These are phyloP conservation scores for Juncus inflexus DNA, from an alignment of 176 grass and related monocot genomes.

Conservation along the genomic window DNA sequence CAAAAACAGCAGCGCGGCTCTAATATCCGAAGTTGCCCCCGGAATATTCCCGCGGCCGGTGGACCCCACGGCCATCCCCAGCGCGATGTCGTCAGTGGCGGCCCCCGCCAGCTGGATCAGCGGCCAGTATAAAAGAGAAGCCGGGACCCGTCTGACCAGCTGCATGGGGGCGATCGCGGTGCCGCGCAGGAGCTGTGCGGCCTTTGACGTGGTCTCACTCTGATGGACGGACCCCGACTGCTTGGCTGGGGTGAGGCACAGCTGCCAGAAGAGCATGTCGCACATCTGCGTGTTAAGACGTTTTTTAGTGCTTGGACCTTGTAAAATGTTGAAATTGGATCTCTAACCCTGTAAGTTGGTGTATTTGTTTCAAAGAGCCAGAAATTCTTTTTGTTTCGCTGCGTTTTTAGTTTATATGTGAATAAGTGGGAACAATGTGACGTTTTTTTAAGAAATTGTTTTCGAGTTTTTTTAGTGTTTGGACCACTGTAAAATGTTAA, in stretches of 20 bases:
- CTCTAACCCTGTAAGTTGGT: no score
- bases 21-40: slow-evolving; percentile 96
- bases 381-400: no score
- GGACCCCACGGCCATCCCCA: slow-evolving; percentile 94
- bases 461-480: no score
- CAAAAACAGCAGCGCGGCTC: slow-evolving; percentile 83
- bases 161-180: slow-evolving; percentile 85
- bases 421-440: no score
- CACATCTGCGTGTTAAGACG: slow-evolving; percentile 96
- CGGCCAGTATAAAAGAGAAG: slow-evolving; percentile 93
- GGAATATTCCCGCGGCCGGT: slow-evolving; percentile 95
- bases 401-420: no score
- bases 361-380: no score
- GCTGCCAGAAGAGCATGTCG: slow-evolving; percentile 91
- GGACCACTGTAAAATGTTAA: no score
- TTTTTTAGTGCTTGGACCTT: no score
- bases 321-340: slow-evolving; percentile 4
- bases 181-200: slow-evolving; percentile 80
- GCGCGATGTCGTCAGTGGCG: slow-evolving; percentile 92
- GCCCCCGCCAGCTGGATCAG: slow-evolving; percentile 96
- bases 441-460: no score
- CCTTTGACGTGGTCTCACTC: slow-evolving; percentile 53
- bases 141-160: slow-evolving; percentile 79
- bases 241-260: slow-evolving; percentile 58
- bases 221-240: slow-evolving; percentile 24